phyloP scores from a whole-genome alignment of 331 rosid genomes.

The Acacia concinna region DNA sequence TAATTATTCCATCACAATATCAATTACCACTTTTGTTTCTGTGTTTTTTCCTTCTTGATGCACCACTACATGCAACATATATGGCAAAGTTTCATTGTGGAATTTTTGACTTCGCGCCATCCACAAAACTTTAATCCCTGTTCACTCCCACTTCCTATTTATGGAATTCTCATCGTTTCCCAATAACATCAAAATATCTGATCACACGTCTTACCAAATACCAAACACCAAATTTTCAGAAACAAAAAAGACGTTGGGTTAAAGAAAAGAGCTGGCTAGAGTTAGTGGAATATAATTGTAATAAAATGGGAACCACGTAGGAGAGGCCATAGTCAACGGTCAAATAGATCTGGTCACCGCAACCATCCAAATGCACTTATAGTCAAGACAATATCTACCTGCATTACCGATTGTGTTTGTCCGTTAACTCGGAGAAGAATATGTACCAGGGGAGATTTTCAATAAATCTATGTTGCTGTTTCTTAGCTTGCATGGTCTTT shows the following conservation, averaged over 20 bases:
- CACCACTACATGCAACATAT: conserved; percentile 22
- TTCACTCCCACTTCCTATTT: conserved; percentile 54
- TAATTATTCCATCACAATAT: conserved; percentile 42
- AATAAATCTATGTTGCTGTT: conserved; percentile 17
- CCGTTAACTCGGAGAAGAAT: conserved; percentile 36
- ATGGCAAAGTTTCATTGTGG: conserved; percentile 34
- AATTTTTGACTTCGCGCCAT: conserved; percentile 43
- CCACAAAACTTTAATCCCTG: conserved; percentile 42
- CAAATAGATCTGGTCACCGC: conserved; percentile 25
- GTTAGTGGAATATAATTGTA: neutral
- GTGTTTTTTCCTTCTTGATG: neutral
- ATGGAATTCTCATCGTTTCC: conserved; percentile 49
- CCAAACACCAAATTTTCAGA: conserved; percentile 8
- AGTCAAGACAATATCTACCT: conserved; percentile 36
- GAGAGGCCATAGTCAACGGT: conserved; percentile 35
- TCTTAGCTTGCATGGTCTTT: conserved; percentile 25
- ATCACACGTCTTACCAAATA: conserved; percentile 30
- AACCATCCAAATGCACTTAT: conserved; percentile 35
- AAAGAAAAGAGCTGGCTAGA: neutral
- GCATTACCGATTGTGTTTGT: conserved; percentile 23
- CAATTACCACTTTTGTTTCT: neutral
- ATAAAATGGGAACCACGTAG: conserved; percentile 28
- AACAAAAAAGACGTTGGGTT: neutral
- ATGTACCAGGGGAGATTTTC: conserved; percentile 23
- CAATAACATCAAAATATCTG: conserved; percentile 48